Evolutionary conservation across 257 asterid species (phyloP), one percentile per base, ranked within the genome.

Genomic region (Sherardia arvensis): DNA sequence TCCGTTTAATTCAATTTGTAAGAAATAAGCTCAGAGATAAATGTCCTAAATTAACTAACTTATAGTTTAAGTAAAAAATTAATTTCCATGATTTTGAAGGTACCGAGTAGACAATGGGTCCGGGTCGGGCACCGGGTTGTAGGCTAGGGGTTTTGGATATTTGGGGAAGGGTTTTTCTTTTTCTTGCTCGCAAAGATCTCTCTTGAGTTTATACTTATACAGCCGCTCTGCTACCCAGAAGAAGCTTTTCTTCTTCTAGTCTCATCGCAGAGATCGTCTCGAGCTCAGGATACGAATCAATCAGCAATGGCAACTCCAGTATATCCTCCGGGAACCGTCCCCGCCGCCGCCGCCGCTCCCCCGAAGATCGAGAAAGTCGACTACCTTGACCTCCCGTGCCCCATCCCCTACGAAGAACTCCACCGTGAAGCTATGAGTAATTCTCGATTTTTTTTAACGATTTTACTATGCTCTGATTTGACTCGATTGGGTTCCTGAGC

Each of bases 401-500:
- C 98, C 53, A 84, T 91, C 64, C 93, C 98, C 5, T 86, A 88
- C 63, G 98, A 91, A 75, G 98, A 91, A 70, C 88, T 91, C 61
- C 98, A 91, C 71, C 96, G 98, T 40, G 98, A 91, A 85, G 90
- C 94, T 73, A 76, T 85, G 79, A 88, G 98, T 91, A 70, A 65
- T 53, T 77, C 64, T 32, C 28, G 12, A 34, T 9, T 25, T 59
- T 38, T 28, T 54, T 28, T 6, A 25, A 3, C 11, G 32, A 6
- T 60, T 29, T 48, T 51, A 11, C 33, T 15, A 10, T 4, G 62
- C 11, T 62, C 4, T 45, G 25, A 27, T 64, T 14, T 33, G 15
- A 15, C 51, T 34, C 53, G 12, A 8, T 22, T 70, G 8, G 20
- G 0, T 40, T 54, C 17, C 20, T 43, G 3, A 43, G 51, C 51